A percentile compares a stretch with the other conserved stretches of the same genome.
Evolutionary conservation across 106 monocot species (phyloP).

Genomic region (Platanthera guangdongensis): DNA sequence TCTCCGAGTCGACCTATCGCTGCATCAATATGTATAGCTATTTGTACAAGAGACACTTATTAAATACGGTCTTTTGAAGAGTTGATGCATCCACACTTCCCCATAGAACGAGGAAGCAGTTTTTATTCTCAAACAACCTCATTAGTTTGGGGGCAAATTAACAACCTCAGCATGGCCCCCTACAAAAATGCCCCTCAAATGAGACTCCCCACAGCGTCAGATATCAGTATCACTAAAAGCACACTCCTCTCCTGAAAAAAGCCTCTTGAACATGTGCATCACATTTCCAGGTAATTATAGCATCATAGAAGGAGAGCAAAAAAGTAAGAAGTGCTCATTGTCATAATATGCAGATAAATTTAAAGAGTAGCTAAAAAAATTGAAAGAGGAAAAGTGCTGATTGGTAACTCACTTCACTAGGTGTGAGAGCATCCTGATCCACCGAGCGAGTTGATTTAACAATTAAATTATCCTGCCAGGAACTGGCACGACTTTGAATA

Average conservation of each 20-base stretch:
- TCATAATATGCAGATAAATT: not conserved
- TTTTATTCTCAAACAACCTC: too few species aligned
- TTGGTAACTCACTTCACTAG: constrained; percentile 56
- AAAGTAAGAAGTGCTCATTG: not conserved
- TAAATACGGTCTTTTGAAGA: too few species aligned
- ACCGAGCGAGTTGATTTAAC: constrained; percentile 94
- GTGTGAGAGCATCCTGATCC: constrained; percentile 93
- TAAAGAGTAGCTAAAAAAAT: not conserved
- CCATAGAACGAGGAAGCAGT: too few species aligned
- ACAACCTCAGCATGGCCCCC: too few species aligned
- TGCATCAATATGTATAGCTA: too few species aligned
- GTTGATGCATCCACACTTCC: too few species aligned
- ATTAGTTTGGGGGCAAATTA: too few species aligned
- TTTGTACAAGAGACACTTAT: too few species aligned
- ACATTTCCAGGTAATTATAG: not conserved
- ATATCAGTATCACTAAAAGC: not conserved
- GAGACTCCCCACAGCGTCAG: not conserved
- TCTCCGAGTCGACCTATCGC: too few species aligned
- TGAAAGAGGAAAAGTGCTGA: not conserved
- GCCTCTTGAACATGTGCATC: not conserved
- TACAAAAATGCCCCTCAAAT: not conserved
- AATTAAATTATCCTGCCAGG: constrained; percentile 91
- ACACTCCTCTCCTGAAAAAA: not conserved
- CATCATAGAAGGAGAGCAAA: not conserved
- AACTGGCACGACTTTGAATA: constrained; percentile 89